Evolutionary conservation across 116 monocot species (phyloP).

Genomic region (Trichopus zeylanicus): DNA sequence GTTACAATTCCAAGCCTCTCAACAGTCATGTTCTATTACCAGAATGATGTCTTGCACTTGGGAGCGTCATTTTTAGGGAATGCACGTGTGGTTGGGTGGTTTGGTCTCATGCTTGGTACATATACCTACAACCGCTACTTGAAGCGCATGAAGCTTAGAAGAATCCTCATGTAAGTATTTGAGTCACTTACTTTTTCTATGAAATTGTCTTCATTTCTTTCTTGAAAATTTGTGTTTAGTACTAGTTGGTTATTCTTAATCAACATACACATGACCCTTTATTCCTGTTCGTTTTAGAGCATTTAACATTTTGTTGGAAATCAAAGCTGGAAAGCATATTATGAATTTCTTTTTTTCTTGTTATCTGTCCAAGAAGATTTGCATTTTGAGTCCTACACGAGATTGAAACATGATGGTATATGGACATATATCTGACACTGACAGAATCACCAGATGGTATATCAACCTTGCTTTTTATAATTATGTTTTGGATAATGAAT

Average conservation of each 20-base stretch:
- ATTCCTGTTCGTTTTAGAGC: not conserved
- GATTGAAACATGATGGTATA: too few species aligned
- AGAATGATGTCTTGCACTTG: conserved; percentile 63
- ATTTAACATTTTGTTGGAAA: not conserved
- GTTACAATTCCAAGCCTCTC: conserved; percentile 70
- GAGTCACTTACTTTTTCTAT: not conserved
- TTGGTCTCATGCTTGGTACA: conserved; percentile 71
- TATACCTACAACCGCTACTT: conserved; percentile 59
- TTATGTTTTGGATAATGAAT: too few species aligned
- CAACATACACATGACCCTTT: not conserved
- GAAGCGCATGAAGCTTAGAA: conserved; percentile 51
- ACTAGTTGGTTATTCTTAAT: too few species aligned
- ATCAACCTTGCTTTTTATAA: too few species aligned
- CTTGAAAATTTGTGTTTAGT: too few species aligned
- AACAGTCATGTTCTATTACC: conserved; percentile 84
- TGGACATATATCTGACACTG: too few species aligned
- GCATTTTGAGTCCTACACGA: too few species aligned
- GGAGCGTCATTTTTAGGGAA: conserved; percentile 77
- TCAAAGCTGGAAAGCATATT: not conserved
- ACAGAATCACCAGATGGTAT: too few species aligned
- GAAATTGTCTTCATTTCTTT: too few species aligned
- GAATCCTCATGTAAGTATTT: conserved; percentile 69
- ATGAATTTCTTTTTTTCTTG: too few species aligned
- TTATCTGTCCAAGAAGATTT: too few species aligned
- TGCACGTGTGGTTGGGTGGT: conserved; percentile 74